Evolutionary conservation across 2,329 filamentous ascomycete species (phyloP).

Genomic region (Podosphaera fusca): DNA sequence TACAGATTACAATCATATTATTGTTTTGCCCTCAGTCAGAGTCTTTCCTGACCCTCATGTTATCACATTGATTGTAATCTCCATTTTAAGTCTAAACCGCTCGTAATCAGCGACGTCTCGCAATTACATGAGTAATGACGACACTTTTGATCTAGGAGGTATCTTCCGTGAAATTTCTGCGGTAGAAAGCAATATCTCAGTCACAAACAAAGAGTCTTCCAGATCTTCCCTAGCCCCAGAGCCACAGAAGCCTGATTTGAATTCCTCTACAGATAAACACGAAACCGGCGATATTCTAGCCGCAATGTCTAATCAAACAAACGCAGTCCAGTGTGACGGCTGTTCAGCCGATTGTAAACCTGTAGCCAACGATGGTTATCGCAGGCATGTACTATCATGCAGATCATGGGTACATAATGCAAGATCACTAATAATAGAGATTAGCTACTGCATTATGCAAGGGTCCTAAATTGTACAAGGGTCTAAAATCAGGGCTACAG

Average conservation of each 20-base stretch:
- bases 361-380: too few relatives aligned
- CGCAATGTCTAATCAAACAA: neutral
- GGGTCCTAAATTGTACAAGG: too few relatives aligned
- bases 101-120: neutral
- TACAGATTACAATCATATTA: too few relatives aligned
- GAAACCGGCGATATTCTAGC: neutral
- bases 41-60: too few relatives aligned
- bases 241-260: neutral
- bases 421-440: too few relatives aligned
- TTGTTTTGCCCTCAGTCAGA: too few relatives aligned
- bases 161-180: neutral
- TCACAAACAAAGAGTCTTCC: neutral
- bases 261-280: neutral
- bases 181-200: neutral
- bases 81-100: neutral
- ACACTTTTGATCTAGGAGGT: neutral
- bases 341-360: too few relatives aligned
- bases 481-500: too few relatives aligned
- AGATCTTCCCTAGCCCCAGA: neutral
- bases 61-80: too few relatives aligned
- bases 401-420: too few relatives aligned
- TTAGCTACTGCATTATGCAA: too few relatives aligned
- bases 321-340: neutral
- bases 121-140: neutral
- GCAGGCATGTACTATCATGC: too few relatives aligned